Percentiles rank a stretch among this genome's conserved stretches.
phyloP scores from a whole-genome alignment of 2,329 filamentous ascomycete genomes.

The Phaeomoniella chlamydospora region DNA sequence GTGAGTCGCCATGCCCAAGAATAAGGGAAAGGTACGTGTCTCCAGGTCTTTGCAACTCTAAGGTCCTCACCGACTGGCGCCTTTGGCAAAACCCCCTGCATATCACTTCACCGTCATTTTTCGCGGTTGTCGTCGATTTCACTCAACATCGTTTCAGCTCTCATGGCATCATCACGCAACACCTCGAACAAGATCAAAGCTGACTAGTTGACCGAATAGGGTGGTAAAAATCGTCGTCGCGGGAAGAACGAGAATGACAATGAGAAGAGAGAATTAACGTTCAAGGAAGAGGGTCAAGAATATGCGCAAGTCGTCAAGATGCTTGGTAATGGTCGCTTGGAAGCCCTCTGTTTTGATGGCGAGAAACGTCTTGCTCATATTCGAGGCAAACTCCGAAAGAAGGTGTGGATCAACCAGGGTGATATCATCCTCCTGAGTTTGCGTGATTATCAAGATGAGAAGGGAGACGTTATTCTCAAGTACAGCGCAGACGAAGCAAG shows the following conservation, averaged over 20 bases:
- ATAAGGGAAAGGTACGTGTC: slow-evolving; percentile 84
- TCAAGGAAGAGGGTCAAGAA: slow-evolving; percentile 96
- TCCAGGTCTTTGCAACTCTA: slow-evolving; percentile 11
- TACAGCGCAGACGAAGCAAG: slow-evolving; percentile 93
- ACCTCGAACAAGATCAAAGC: no score
- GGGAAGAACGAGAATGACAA: slow-evolving; percentile 99
- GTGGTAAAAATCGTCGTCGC: slow-evolving; percentile 95
- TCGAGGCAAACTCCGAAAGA: slow-evolving; percentile 95
- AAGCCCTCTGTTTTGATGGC: slow-evolving; percentile 91
- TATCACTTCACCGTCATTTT: no score
- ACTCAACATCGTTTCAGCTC: no score
- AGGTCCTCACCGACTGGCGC: no score
- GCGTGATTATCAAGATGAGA: slow-evolving; percentile 87
- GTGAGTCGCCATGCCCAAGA: slow-evolving; percentile 76
- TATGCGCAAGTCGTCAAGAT: slow-evolving; percentile 87
- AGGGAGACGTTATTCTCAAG: slow-evolving; percentile 87
- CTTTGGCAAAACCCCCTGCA: no score
- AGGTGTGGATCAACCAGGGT: slow-evolving; percentile 99
- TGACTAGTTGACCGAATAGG: no score
- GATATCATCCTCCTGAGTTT: slow-evolving; percentile 83
- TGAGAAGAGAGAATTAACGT: slow-evolving; percentile 95
- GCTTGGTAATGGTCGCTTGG: slow-evolving; percentile 87
- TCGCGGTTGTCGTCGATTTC: no score
- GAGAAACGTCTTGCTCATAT: slow-evolving; percentile 72
- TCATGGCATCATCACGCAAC: no score